Evolutionary conservation across 441 rosid species (phyloP).

Genomic region (Populus hybrid): DNA sequence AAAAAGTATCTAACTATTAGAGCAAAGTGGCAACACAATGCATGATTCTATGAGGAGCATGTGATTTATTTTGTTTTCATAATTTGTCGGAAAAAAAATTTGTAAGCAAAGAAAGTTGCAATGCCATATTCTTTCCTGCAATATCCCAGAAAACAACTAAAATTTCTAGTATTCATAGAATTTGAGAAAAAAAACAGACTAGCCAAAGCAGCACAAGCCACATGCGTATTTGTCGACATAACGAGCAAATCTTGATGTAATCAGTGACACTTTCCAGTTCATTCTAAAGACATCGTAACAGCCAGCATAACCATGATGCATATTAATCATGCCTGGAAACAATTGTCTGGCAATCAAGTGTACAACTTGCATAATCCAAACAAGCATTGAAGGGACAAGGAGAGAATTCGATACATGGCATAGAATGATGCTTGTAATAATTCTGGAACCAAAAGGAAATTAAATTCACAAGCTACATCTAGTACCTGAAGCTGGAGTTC

Average conservation of each 20-base stretch:
- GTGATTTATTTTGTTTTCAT: neutral
- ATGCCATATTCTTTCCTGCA: neutral
- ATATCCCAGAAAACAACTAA: neutral
- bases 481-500: slow-evolving; percentile 26
- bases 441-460: neutral
- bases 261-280: neutral
- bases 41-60: neutral
- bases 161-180: too few species aligned
- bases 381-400: neutral
- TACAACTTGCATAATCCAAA: neutral
- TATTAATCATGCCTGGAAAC: neutral
- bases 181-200: too few species aligned
- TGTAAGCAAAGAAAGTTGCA: neutral
- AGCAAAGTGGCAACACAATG: neutral
- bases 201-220: too few species aligned
- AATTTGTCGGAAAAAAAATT: too few species aligned
- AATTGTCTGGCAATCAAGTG: neutral
- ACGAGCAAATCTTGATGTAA: neutral
- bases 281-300: neutral
- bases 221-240: neutral
- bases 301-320: neutral
- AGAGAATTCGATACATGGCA: neutral
- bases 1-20: neutral
- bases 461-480: neutral
- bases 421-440: neutral